Evolutionary conservation across 1,284 basidiomycete species (phyloP).

Genomic region (Ceratobasidium sp.): DNA sequence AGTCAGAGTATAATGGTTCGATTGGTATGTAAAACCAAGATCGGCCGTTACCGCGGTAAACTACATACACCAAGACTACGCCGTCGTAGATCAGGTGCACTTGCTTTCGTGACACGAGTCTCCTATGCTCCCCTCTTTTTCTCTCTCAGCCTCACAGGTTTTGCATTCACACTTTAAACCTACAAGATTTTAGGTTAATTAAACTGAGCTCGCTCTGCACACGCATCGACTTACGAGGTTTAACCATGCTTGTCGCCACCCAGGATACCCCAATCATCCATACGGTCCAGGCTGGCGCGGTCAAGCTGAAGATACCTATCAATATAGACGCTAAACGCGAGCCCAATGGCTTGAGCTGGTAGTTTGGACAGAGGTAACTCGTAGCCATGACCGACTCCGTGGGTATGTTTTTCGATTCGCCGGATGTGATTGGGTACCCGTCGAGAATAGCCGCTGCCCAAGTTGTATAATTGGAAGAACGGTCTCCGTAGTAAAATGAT

Average conservation of each 20-base stretch:
- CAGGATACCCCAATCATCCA: neutral
- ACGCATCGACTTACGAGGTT: neutral
- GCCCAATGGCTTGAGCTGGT: constrained; percentile 4
- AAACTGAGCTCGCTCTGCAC: too few relatives aligned
- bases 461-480: neutral
- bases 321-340: neutral
- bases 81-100: too few relatives aligned
- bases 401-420: neutral
- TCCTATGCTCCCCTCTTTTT: too few relatives aligned
- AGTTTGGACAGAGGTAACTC: neutral
- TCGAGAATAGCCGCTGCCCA: neutral
- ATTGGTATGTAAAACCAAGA: too few relatives aligned
- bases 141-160: too few relatives aligned
- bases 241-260: neutral
- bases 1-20: too few relatives aligned
- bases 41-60: too few relatives aligned
- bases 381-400: neutral
- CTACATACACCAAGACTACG: too few relatives aligned
- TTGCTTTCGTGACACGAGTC: too few relatives aligned
- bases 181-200: too few relatives aligned
- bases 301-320: neutral
- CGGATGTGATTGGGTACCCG: neutral
- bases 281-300: neutral
- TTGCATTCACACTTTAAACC: too few relatives aligned
- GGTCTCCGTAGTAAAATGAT: constrained; percentile 14